Evolutionary conservation across 176 grass and related monocot species (phyloP).

Genomic region (Oryza glumipatula): DNA sequence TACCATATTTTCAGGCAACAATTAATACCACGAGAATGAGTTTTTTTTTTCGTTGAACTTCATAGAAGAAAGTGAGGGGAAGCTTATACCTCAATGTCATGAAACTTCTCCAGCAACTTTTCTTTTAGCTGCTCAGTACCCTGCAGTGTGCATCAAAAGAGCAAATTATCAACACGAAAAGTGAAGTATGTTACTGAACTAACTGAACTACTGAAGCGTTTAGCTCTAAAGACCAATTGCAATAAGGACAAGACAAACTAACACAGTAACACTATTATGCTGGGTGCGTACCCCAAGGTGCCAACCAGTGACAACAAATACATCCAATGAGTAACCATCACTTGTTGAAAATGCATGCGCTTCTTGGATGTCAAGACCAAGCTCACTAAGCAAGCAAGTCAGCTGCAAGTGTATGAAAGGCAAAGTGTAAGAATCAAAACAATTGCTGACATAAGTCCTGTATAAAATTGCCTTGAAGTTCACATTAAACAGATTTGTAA

Average conservation of each 20-base stretch:
- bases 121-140: conserved; percentile 57
- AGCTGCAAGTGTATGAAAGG: conserved; percentile 54
- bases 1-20: not conserved
- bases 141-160: conserved; percentile 38
- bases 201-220: not conserved
- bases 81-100: conserved; percentile 54
- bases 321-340: conserved; percentile 81
- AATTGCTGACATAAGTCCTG: not conserved
- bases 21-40: not conserved
- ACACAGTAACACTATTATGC: not conserved
- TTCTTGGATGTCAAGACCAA: conserved; percentile 94
- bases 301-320: conserved; percentile 88
- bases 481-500: not conserved
- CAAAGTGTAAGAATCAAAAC: not conserved
- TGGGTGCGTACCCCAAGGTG: conserved; percentile 59
- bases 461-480: conserved; percentile 13
- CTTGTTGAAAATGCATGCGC: conserved; percentile 88
- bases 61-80: conserved; percentile 8
- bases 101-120: conserved; percentile 61
- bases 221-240: not conserved
- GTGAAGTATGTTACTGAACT: not conserved
- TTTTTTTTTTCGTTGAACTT: conserved; percentile 2
- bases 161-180: conserved; percentile 8
- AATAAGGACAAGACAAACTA: not conserved
- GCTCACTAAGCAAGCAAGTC: conserved; percentile 73